Conservation (phyloP, 805 yeast genomes). For the Spathaspora hagerdaliae region DNA sequence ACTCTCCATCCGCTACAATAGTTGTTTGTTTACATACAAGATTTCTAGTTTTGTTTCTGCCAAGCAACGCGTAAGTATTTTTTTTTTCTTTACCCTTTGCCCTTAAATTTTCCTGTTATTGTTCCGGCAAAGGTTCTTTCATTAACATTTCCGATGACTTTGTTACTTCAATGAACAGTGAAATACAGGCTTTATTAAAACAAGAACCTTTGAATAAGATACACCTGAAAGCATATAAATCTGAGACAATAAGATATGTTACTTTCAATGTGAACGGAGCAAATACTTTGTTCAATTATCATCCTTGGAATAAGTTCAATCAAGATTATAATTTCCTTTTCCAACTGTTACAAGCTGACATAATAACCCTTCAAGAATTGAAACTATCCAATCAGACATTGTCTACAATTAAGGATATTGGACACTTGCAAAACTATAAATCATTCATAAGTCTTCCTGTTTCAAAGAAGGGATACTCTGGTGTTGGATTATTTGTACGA, state of each 20-base stretch:
- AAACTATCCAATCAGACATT: conserved; percentile 44
- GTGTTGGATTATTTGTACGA: conserved; percentile 81
- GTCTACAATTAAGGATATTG: conserved; percentile 37
- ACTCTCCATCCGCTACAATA: too few relatives aligned
- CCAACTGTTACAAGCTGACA: conserved; percentile 57
- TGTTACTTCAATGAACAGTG: neutral
- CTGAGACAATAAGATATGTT: conserved; percentile 41
- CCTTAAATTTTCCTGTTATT: too few relatives aligned
- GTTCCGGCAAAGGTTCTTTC: too few relatives aligned
- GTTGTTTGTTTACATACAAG: too few relatives aligned
- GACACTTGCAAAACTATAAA: conserved; percentile 51
- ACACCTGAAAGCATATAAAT: conserved; percentile 1
- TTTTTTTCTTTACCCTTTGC: too few relatives aligned
- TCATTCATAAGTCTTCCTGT: conserved; percentile 69
- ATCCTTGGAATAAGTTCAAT: conserved; percentile 68
- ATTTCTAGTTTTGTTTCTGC: too few relatives aligned
- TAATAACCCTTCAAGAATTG: conserved; percentile 84
- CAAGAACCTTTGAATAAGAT: conserved; percentile 11
- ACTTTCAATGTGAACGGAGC: conserved; percentile 85
- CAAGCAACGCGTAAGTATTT: too few relatives aligned
- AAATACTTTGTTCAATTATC: conserved; percentile 73
- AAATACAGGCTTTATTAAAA: neutral
- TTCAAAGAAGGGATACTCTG: conserved; percentile 78
- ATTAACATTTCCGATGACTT: neutral
- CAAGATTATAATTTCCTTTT: conserved; percentile 44